Conservation (phyloP, 2,329 filamentous ascomycete genomes). For the Fusarium lyarnte region DNA sequence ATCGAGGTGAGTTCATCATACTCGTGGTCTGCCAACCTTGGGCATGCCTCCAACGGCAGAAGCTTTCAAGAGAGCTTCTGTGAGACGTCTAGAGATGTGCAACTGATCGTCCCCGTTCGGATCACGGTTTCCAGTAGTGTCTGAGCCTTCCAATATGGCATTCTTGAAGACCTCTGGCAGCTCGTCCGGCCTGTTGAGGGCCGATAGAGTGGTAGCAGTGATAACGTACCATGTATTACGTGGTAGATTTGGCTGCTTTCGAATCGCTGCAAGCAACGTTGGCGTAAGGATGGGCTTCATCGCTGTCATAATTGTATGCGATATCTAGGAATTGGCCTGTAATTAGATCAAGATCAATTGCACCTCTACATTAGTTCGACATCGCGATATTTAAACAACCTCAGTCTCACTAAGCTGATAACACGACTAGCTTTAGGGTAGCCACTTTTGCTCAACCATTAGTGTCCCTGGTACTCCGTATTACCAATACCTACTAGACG, state of each 20-base stretch:
- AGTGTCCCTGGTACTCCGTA: neutral
- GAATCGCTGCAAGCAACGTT: conserved; percentile 31
- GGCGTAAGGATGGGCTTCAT: conserved; percentile 37
- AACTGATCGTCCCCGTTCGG: conserved; percentile 26
- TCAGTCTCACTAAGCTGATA: conserved; percentile 14
- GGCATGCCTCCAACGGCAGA: conserved; percentile 42
- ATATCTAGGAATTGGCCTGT: neutral
- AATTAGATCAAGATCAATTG: neutral
- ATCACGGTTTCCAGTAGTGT: neutral
- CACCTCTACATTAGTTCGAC: neutral
- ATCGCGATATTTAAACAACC: neutral
- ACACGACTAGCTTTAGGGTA: conserved; percentile 32
- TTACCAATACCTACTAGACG: conserved; percentile 1
- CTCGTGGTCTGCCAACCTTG: conserved; percentile 19
- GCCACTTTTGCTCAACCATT: neutral
- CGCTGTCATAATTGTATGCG: conserved; percentile 8
- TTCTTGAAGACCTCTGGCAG: conserved; percentile 28
- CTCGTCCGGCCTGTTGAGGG: conserved; percentile 40
- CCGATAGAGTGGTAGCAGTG: conserved; percentile 38
- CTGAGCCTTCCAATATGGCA: conserved; percentile 10
- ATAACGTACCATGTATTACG: conserved; percentile 43
- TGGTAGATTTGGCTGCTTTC: conserved; percentile 37
- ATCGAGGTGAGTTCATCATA: neutral
- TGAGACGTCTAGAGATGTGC: conserved; percentile 33
- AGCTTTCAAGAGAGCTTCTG: conserved; percentile 40